A percentile compares a stretch with the other conserved stretches of the same genome.
Evolutionary conservation across 2,329 filamentous ascomycete species (phyloP).

Genomic region (Calonectria crousiana): DNA sequence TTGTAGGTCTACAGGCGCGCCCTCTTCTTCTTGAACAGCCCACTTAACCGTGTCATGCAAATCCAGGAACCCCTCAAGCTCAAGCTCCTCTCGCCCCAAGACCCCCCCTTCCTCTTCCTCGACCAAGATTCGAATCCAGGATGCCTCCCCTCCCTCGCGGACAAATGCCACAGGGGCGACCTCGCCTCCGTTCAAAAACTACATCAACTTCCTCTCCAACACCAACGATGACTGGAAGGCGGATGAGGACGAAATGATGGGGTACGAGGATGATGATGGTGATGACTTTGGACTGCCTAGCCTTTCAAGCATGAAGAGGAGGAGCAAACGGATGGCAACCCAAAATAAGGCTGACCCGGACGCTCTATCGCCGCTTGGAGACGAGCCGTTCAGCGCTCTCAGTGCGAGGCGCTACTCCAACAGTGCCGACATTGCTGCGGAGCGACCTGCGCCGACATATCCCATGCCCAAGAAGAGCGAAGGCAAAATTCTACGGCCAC

Average conservation of each 20-base stretch:
- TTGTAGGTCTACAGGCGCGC: slow-evolving; percentile 65
- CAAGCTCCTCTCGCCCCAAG: slow-evolving; percentile 72
- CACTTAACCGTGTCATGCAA: slow-evolving; percentile 19
- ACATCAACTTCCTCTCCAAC: slow-evolving; percentile 84
- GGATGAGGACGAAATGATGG: slow-evolving; percentile 81
- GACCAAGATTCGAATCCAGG: slow-evolving; percentile 62
- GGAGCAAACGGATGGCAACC: slow-evolving; percentile 66
- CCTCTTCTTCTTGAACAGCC: neutral
- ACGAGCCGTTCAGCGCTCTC: slow-evolving; percentile 53
- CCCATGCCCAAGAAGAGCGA: slow-evolving; percentile 90
- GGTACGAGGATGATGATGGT: slow-evolving; percentile 87
- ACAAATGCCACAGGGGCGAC: slow-evolving; percentile 67
- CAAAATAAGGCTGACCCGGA: slow-evolving; percentile 49
- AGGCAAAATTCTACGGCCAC: slow-evolving; percentile 94
- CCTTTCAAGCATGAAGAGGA: slow-evolving; percentile 89
- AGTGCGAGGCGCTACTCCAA: slow-evolving; percentile 76
- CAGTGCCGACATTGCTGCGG: slow-evolving; percentile 94
- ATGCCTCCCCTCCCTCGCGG: slow-evolving; percentile 68
- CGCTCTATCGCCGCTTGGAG: slow-evolving; percentile 51
- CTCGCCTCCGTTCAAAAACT: slow-evolving; percentile 75
- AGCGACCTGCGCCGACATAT: slow-evolving; percentile 85
- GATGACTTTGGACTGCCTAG: slow-evolving; percentile 97
- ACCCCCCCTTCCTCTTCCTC: slow-evolving; percentile 78
- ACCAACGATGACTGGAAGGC: slow-evolving; percentile 86
- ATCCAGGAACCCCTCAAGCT: slow-evolving; percentile 69